Conservation (phyloP, 192 early-diverging fungal species). For the Paraglomus brasilianum region DNA sequence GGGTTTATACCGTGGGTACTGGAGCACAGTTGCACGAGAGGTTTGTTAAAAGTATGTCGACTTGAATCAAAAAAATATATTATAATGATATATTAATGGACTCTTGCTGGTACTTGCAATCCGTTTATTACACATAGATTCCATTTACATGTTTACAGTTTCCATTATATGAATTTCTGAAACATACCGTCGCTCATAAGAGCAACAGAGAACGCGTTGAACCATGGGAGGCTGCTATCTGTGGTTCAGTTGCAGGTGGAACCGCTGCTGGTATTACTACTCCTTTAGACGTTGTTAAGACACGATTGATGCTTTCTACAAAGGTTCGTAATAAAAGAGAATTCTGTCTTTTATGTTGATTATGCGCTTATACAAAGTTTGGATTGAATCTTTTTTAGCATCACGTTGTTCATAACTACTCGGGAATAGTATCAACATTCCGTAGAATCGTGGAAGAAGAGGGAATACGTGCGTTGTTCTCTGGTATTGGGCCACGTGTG, state of each 20-base stretch:
- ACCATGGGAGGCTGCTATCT: slow-evolving; percentile 83
- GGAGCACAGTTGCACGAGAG: slow-evolving; percentile 90
- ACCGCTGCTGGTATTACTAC: slow-evolving; percentile 89
- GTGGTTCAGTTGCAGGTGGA: slow-evolving; percentile 86
- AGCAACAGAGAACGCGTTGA: slow-evolving; percentile 49
- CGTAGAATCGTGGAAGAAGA: slow-evolving; percentile 74
- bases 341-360: slow-evolving; percentile 5
- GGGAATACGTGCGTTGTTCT: slow-evolving; percentile 73
- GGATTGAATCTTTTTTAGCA: slow-evolving; percentile 29
- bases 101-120: neutral
- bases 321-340: slow-evolving; percentile 45
- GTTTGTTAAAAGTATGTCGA: slow-evolving; percentile 31
- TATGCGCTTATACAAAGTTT: slow-evolving; percentile 14
- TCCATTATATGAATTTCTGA: slow-evolving; percentile 90
- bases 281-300: slow-evolving; percentile 95
- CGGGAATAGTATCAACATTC: slow-evolving; percentile 70
- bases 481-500: slow-evolving; percentile 90
- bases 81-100: neutral
- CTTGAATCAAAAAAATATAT: neutral
- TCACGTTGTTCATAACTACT: slow-evolving; percentile 57
- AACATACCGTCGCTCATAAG: slow-evolving; percentile 53
- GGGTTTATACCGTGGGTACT: slow-evolving; percentile 92
- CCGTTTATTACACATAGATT: slow-evolving; percentile 48
- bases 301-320: slow-evolving; percentile 91
- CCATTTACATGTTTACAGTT: slow-evolving; percentile 98